Evolutionary conservation across 768 basidiomycete genomes (phyloP), one percentile per base, ranked within the genome.

Genomic region (Auriscalpium microsporum): DNA sequence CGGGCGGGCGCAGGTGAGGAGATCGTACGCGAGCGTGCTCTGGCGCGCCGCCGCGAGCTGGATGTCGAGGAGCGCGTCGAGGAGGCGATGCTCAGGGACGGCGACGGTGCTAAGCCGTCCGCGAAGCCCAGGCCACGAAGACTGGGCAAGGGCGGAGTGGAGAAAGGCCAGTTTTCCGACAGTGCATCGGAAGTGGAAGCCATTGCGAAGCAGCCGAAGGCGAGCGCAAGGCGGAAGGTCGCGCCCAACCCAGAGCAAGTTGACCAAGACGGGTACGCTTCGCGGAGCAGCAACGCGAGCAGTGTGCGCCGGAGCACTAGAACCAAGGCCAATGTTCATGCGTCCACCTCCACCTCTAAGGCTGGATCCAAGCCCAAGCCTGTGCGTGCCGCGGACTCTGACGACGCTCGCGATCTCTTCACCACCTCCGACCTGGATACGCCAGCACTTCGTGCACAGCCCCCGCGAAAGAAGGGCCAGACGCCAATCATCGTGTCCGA

Each of bases 21-120:
- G 34, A 75, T 77, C 17, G 71, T 78, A 45, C 71, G 70, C 67
- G 72, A 76, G 56, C 72, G 78, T 3, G 77, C 78, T 0, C 59
- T 66, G 38, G 66, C 59, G 8, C 66, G 78, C 50, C 65, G 75
- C 19, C 72, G 68, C 59, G 71, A 77, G 53, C 64, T 76, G 1
- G 72, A 70, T 28, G 70, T 71, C 23, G 74, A 76, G 61, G 77
- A 76, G 50, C 64, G 57, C 4, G 56, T 68, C 7, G 74, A 73
- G 35, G 62, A 63, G 8, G 52, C 60, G 8, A 66, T 68, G 59
- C 47, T 64, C 51, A 58, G 65, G 28, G 61, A 64, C 45, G 60
- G 34, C 19, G 54, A 51, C 5, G 50, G 37, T 2, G 53, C 38
- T 3, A 23, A 49, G 17, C 19, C 13, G 42, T 23, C 10, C 45